Percentiles rank a stretch among this genome's conserved stretches.
Conservation (phyloP, 257 asterid species). For the Verbena officinalis region DNA sequence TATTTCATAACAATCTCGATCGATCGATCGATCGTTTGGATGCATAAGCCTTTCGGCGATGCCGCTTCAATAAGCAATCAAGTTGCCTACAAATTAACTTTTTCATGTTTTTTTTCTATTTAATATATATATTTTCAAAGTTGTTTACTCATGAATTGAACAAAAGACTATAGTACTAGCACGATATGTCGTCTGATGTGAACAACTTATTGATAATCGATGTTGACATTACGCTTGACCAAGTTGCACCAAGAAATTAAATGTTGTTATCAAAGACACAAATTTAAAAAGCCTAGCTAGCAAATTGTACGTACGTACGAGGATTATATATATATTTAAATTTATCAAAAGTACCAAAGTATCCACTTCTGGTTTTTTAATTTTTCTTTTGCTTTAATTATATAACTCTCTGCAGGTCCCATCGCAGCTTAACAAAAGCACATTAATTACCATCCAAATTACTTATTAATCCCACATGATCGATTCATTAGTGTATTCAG, state of each 20-base stretch:
- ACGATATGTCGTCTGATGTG: not conserved
- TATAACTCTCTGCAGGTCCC: constrained; percentile 8
- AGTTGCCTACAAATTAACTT: constrained; percentile 17
- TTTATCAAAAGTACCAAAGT: not conserved
- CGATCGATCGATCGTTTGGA: no score
- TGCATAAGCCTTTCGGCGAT: constrained; percentile 23
- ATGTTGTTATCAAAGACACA: not conserved
- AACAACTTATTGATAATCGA: constrained; percentile 14
- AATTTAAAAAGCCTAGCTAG: no score
- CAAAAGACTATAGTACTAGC: not conserved
- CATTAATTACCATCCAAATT: not conserved
- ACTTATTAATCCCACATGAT: constrained; percentile 4
- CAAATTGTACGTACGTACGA: constrained; percentile 2
- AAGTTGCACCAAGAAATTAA: not conserved
- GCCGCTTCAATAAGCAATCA: constrained; percentile 22
- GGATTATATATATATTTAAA: not conserved
- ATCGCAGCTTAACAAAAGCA: not conserved
- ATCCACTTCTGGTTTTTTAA: not conserved
- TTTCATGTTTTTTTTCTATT: not conserved
- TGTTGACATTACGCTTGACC: not conserved
- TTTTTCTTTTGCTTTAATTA: not conserved
- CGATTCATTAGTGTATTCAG: constrained; percentile 22
- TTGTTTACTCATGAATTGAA: constrained; percentile 11
- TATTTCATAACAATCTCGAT: no score
- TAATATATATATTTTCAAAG: no score